A percentile compares a stretch with the other conserved stretches of the same genome.
phyloP scores from a whole-genome alignment of 164 flowering plant species.

The Piper betle region DNA sequence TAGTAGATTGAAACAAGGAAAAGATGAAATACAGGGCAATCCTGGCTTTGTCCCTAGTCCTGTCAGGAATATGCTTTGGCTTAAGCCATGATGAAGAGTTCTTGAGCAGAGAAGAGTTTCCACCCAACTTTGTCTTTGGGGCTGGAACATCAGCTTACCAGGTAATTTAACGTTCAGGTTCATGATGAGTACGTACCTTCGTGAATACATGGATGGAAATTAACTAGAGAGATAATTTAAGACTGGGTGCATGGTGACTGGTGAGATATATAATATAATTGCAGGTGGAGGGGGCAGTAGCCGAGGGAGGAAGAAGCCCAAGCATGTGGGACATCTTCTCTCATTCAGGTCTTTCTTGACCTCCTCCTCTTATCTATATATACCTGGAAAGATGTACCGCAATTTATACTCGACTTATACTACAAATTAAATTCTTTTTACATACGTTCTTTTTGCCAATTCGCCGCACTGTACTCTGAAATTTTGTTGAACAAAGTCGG shows the following conservation, averaged over 20 bases:
- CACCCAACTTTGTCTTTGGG: slow-evolving; percentile 3
- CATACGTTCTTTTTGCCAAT: no score
- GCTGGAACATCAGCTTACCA: slow-evolving; percentile 7
- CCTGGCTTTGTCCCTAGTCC: no score
- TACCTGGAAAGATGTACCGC: no score
- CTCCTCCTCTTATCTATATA: no score
- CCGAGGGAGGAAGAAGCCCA: slow-evolving; percentile 9
- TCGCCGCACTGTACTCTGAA: no score
- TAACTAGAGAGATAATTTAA: neutral
- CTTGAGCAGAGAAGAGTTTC: slow-evolving; percentile 3
- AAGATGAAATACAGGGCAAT: no score
- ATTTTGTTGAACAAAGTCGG: neutral
- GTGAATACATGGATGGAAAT: neutral
- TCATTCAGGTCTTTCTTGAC: slow-evolving; percentile 6
- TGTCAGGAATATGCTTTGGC: neutral
- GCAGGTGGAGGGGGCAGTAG: slow-evolving; percentile 10
- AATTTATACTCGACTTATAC: no score
- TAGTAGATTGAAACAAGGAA: no score
- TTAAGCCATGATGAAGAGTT: neutral
- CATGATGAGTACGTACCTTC: neutral
- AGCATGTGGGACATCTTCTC: slow-evolving; percentile 10
- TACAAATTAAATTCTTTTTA: no score
- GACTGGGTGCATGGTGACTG: neutral
- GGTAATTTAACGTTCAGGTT: slow-evolving; percentile 2
- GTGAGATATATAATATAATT: neutral